These are phyloP conservation scores for Rhynchosporium agropyri DNA, from an alignment of 2,329 filamentous ascomycete genomes.

Conservation along the genomic window DNA sequence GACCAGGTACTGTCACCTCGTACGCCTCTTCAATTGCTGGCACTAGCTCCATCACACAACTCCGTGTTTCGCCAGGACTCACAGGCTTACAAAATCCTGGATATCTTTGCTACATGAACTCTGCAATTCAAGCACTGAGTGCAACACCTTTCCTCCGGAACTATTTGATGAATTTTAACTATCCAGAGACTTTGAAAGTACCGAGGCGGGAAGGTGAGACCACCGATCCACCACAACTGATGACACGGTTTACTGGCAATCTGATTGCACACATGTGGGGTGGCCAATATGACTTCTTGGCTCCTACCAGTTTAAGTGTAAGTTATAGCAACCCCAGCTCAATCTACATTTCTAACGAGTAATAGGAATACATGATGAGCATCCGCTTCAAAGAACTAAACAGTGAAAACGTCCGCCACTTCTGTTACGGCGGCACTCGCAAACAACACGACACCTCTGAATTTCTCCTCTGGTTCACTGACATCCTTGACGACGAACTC, in stretches of 20 bases:
- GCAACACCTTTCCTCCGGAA: conserved; percentile 70
- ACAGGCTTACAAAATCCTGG: conserved; percentile 81
- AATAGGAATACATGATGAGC: conserved; percentile 32
- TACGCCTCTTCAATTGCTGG: conserved; percentile 48
- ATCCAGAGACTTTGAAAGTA: conserved; percentile 58
- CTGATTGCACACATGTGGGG: conserved; percentile 50
- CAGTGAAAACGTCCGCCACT: conserved; percentile 11
- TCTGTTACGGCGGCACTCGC: conserved; percentile 67
- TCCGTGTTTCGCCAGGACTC: conserved; percentile 54
- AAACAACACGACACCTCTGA: conserved; percentile 89
- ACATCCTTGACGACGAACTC: conserved; percentile 83
- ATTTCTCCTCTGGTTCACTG: conserved; percentile 81
- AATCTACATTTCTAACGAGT: conserved; percentile 16
- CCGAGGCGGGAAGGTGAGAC: conserved; percentile 63
- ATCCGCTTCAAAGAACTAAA: conserved; percentile 24
- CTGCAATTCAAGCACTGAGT: conserved; percentile 81
- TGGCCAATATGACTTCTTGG: conserved; percentile 46
- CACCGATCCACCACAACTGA: conserved; percentile 57
- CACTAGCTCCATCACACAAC: conserved; percentile 45
- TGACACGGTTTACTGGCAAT: conserved; percentile 62
- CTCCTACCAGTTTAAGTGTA: conserved; percentile 61
- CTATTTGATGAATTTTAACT: conserved; percentile 60
- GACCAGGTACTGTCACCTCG: conserved; percentile 31
- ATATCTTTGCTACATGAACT: conserved; percentile 90
- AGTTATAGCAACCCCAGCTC: conserved; percentile 30